Percentiles rank a stretch among this genome's conserved stretches.
Evolutionary conservation across 1,284 basidiomycete species (phyloP).

Genomic region (Ganoderma lingzhi): DNA sequence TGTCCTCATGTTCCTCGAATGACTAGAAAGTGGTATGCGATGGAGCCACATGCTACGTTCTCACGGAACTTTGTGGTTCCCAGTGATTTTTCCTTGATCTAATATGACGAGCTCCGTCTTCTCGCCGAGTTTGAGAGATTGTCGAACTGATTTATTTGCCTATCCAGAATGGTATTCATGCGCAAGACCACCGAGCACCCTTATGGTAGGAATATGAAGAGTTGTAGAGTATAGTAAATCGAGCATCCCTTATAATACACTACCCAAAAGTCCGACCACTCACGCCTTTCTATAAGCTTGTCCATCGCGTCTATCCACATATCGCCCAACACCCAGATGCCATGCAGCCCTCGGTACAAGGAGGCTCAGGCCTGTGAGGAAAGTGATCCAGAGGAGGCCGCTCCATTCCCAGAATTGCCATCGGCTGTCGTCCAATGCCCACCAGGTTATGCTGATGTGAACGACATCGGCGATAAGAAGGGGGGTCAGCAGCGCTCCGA

Average conservation of each 20-base stretch:
- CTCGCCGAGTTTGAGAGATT: no score
- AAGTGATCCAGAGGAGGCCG: slow-evolving; percentile 71
- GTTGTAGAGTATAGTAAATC: slow-evolving; percentile 28
- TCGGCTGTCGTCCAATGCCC: slow-evolving; percentile 72
- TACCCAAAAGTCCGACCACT: slow-evolving; percentile 15
- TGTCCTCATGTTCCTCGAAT: slow-evolving; percentile 44
- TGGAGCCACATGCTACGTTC: slow-evolving; percentile 56
- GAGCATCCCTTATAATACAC: slow-evolving; percentile 11
- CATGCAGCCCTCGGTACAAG: slow-evolving; percentile 74
- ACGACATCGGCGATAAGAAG: slow-evolving; percentile 72
- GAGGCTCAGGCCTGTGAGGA: slow-evolving; percentile 68
- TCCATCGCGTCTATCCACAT: slow-evolving; percentile 70
- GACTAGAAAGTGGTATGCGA: slow-evolving; percentile 78
- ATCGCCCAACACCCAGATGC: slow-evolving; percentile 77
- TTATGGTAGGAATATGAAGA: slow-evolving; percentile 28
- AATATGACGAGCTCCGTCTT: slow-evolving; percentile 71
- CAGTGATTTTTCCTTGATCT: slow-evolving; percentile 83
- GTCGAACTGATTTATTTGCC: slow-evolving; percentile 16
- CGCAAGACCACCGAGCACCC: slow-evolving; percentile 14
- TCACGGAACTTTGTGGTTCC: slow-evolving; percentile 49
- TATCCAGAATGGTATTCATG: slow-evolving; percentile 7
- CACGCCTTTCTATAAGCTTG: slow-evolving; percentile 36
- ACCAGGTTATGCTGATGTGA: slow-evolving; percentile 72
- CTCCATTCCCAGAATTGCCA: slow-evolving; percentile 71
- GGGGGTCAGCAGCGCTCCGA: slow-evolving; percentile 66